phyloP scores from a whole-genome alignment of 495 filamentous ascomycete genomes.

The Lasiosphaeria hispida region DNA sequence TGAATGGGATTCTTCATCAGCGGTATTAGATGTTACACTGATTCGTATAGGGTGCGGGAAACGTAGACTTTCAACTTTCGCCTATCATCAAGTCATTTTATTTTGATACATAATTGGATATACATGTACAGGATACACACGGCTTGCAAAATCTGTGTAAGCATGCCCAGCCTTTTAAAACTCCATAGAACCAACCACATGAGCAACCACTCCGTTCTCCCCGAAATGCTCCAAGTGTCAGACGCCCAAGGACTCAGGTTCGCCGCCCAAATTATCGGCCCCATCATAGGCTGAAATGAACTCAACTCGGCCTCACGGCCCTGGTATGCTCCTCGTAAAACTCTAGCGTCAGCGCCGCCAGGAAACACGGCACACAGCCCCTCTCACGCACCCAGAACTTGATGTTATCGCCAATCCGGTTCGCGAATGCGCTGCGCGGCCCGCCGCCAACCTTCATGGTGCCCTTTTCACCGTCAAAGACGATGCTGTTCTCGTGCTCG shows the following conservation, averaged over 20 bases:
- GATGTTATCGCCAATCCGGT: constrained; percentile 76
- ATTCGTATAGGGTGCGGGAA: too few species aligned
- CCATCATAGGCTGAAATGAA: background rate
- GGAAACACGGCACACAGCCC: constrained; percentile 86
- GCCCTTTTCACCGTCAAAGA: constrained; percentile 93
- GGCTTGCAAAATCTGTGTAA: too few species aligned
- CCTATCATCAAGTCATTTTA: too few species aligned
- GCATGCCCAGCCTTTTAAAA: too few species aligned
- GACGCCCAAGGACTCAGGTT: background rate
- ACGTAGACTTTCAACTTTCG: too few species aligned
- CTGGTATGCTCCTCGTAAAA: constrained; percentile 76
- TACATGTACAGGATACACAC: too few species aligned
- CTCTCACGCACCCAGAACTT: constrained; percentile 91
- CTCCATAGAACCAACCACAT: too few species aligned
- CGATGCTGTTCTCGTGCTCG: constrained; percentile 83
- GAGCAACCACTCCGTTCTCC: too few species aligned
- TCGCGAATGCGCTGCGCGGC: constrained; percentile 78
- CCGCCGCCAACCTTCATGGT: constrained; percentile 97
- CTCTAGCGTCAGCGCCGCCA: constrained; percentile 85
- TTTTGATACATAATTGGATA: too few species aligned
- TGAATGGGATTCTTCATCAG: too few species aligned
- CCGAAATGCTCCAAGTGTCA: too few species aligned
- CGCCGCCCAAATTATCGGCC: background rate
- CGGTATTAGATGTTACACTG: too few species aligned
- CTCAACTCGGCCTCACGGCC: constrained; percentile 13